Evolutionary conservation across 108 stramenopile species (phyloP).

Genomic region (Cyclostephanos tholiformis): DNA sequence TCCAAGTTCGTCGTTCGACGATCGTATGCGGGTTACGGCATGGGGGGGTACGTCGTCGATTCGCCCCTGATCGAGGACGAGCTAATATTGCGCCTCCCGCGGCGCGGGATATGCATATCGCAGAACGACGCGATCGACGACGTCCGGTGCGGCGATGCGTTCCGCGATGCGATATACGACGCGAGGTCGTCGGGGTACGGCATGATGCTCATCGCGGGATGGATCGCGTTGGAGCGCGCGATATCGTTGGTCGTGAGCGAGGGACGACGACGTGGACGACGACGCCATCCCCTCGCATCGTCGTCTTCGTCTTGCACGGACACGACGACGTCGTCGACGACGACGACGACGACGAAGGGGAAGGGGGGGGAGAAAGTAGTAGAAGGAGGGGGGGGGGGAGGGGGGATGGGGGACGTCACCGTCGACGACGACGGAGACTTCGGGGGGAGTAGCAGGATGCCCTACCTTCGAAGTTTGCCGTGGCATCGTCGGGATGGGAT

Average conservation of each 20-base stretch:
- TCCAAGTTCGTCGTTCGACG: conserved; percentile 40
- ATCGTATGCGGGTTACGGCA: conserved; percentile 54
- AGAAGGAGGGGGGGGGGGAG: background rate
- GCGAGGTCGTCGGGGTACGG: conserved; percentile 55
- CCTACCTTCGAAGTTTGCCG: conserved; percentile 70
- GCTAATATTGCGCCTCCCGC: conserved; percentile 63
- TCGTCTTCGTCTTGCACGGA: too few relatives aligned
- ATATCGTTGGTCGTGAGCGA: conserved; percentile 9
- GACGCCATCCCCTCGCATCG: background rate
- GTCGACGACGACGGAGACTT: background rate
- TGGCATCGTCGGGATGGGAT: conserved; percentile 61
- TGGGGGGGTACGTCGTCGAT: conserved; percentile 58
- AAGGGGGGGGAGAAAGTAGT: conserved; percentile 13
- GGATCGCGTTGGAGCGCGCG: conserved; percentile 65
- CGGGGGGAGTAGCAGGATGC: conserved; percentile 29
- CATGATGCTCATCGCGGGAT: conserved; percentile 70
- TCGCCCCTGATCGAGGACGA: conserved; percentile 47
- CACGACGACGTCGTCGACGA: too few relatives aligned
- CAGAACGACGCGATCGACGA: conserved; percentile 55
- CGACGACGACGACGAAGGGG: background rate
- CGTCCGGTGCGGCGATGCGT: conserved; percentile 50
- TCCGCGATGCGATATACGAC: conserved; percentile 50
- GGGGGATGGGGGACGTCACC: background rate
- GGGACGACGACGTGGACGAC: background rate
- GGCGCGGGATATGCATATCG: conserved; percentile 58